Evolutionary conservation across 2,329 filamentous ascomycete genomes (phyloP).

Genomic region (Ascocoryne sarcoides): DNA sequence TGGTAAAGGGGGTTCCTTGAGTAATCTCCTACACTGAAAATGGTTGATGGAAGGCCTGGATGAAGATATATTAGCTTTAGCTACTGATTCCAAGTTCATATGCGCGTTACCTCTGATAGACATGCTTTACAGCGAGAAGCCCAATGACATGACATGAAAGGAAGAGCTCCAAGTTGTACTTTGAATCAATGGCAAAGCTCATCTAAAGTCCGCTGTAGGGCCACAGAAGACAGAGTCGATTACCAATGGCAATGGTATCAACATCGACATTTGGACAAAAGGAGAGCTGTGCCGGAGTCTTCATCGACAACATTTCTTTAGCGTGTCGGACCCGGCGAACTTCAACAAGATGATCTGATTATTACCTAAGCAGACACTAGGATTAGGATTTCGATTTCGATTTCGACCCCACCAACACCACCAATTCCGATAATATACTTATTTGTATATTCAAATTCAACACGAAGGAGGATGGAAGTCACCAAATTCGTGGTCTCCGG

Average conservation of each 20-base stretch:
- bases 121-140: too few species aligned
- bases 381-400: too few species aligned
- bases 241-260: too few species aligned
- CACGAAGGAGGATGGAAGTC: constrained; percentile 33
- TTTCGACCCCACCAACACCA: background rate
- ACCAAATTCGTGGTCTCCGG: constrained; percentile 74
- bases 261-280: background rate
- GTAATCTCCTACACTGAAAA: background rate
- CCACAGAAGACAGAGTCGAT: too few species aligned
- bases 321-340: constrained; percentile 7
- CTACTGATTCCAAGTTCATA: too few species aligned
- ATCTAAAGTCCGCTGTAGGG: too few species aligned
- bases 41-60: too few species aligned
- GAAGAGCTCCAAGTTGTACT: too few species aligned
- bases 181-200: too few species aligned
- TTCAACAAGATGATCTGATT: constrained; percentile 1
- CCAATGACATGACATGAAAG: too few species aligned
- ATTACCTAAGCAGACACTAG: too few species aligned
- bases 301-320: constrained; percentile 9
- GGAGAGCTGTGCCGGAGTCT: constrained; percentile 4
- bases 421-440: background rate
- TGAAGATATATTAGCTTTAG: too few species aligned
- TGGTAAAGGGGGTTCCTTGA: background rate
- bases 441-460: background rate
- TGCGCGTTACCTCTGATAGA: background rate